Evolutionary conservation across 2,329 filamentous ascomycete species (phyloP).

Genomic region (Sporothrix variecibatus): DNA sequence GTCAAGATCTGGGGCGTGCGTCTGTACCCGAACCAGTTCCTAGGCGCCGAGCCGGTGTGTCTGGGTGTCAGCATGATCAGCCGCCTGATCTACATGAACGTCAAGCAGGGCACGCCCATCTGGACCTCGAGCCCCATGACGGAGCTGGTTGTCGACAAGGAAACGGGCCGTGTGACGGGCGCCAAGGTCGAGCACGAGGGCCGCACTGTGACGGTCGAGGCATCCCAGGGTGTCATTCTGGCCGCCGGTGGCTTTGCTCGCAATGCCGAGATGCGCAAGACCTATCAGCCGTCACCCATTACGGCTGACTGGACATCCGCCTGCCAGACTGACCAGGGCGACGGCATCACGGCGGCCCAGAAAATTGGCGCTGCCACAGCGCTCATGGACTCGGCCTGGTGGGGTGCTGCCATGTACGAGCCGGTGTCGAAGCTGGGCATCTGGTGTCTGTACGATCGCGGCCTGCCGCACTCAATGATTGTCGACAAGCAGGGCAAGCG

Average conservation of each 20-base stretch:
- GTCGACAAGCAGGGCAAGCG: slow-evolving; percentile 39
- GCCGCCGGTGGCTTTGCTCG: slow-evolving; percentile 42
- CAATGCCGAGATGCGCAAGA: slow-evolving; percentile 37
- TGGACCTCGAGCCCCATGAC: slow-evolving; percentile 30
- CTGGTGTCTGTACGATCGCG: slow-evolving; percentile 37
- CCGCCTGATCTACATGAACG: slow-evolving; percentile 33
- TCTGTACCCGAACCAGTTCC: slow-evolving; percentile 21
- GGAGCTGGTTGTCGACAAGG: slow-evolving; percentile 27
- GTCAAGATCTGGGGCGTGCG: slow-evolving; percentile 26
- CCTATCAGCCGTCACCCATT: slow-evolving; percentile 32
- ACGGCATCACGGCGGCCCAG: slow-evolving; percentile 36
- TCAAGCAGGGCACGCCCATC: slow-evolving; percentile 23
- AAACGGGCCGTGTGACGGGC: slow-evolving; percentile 33
- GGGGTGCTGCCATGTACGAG: slow-evolving; percentile 38
- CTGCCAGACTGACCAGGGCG: slow-evolving; percentile 35
- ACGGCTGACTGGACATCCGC: slow-evolving; percentile 36
- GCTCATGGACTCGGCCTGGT: slow-evolving; percentile 41
- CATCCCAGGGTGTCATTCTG: slow-evolving; percentile 39
- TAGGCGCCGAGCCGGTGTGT: slow-evolving; percentile 30
- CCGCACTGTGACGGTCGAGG: slow-evolving; percentile 32
- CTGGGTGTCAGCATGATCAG: slow-evolving; percentile 35
- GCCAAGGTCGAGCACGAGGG: slow-evolving; percentile 35
- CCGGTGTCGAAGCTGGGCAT: slow-evolving; percentile 31
- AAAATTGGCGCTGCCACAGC: slow-evolving; percentile 37
- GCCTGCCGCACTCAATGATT: slow-evolving; percentile 40